phyloP scores from a whole-genome alignment of 139 green algal species.

The Dunaliella sp. region DNA sequence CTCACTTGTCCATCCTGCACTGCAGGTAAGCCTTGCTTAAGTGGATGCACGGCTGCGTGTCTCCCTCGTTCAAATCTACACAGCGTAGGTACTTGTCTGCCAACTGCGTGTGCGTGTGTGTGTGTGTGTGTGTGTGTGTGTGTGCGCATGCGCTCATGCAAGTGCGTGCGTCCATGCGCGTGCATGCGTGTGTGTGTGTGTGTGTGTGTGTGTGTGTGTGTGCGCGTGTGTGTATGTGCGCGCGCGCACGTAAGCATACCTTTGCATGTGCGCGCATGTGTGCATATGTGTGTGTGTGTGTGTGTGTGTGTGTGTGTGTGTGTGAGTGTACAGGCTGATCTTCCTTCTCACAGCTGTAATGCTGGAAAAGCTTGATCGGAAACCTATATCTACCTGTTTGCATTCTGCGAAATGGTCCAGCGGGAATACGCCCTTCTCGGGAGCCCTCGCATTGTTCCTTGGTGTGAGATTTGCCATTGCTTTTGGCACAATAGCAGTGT shows the following conservation, averaged over 20 bases:
- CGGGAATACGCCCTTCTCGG: conserved; percentile 96
- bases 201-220: background rate
- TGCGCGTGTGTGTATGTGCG: background rate
- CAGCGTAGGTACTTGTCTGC: conserved; percentile 81
- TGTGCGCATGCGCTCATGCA: background rate
- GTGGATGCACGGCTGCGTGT: conserved; percentile 64
- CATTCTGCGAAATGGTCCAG: conserved; percentile 96
- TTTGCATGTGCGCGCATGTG: background rate
- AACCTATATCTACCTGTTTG: conserved; percentile 54
- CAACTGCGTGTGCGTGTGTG: conserved; percentile 43
- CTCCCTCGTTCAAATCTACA: conserved; percentile 58
- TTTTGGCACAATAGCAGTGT: no score
- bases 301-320: background rate
- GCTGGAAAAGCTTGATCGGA: background rate
- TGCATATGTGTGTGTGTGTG: background rate
- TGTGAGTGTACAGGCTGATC: background rate
- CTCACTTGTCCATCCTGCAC: conserved; percentile 87
- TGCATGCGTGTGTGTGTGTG: background rate
- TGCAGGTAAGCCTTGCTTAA: conserved; percentile 80
- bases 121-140: background rate
- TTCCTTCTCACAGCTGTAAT: background rate
- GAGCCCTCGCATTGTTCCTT: conserved; percentile 53
- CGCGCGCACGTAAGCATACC: background rate
- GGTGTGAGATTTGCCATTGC: background rate
- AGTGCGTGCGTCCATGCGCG: background rate